A percentile compares a stretch with the other conserved stretches of the same genome.
Evolutionary conservation across 441 rosid genomes (phyloP).

Genomic region (Croton laevigatus): DNA sequence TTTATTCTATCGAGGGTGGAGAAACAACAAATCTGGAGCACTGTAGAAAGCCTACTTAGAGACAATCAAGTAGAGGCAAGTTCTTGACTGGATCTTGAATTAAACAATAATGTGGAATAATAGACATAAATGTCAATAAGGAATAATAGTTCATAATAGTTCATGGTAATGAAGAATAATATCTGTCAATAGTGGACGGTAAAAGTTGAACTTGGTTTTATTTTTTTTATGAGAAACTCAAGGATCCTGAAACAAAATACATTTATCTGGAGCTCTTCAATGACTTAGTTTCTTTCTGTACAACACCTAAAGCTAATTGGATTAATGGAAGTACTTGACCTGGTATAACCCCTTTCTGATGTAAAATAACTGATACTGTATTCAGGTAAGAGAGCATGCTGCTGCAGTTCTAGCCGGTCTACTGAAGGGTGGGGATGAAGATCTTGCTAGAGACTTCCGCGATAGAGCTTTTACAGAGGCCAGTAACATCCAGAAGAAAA

Average conservation of each 20-base stretch:
- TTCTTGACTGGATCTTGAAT: conserved; percentile 21
- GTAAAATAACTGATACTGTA: conserved; percentile 24
- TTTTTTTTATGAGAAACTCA: neutral
- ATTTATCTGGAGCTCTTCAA: neutral
- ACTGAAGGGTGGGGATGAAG: conserved; percentile 94
- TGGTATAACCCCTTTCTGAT: conserved; percentile 5
- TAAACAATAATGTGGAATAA: conserved; percentile 11
- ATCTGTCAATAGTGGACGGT: conserved; percentile 1
- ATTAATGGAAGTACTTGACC: conserved; percentile 9
- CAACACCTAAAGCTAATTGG: neutral
- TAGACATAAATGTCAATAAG: conserved; percentile 1
- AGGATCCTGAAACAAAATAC: conserved; percentile 4
- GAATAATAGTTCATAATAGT: conserved; percentile 4
- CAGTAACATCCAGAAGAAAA: conserved; percentile 55
- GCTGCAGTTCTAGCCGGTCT: conserved; percentile 97
- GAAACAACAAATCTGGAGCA: conserved; percentile 78
- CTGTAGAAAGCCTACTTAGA: conserved; percentile 75
- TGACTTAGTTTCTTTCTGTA: neutral
- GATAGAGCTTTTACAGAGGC: conserved; percentile 81
- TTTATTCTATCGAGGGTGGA: conserved; percentile 68
- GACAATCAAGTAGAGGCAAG: conserved; percentile 99
- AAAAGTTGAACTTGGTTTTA: neutral
- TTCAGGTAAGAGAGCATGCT: conserved; percentile 97
- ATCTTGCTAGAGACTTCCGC: conserved; percentile 79
- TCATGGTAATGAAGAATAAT: neutral